These are phyloP conservation scores for Pseudozyma sp. DNA, from an alignment of 1,284 basidiomycete genomes.

Conservation along the genomic window DNA sequence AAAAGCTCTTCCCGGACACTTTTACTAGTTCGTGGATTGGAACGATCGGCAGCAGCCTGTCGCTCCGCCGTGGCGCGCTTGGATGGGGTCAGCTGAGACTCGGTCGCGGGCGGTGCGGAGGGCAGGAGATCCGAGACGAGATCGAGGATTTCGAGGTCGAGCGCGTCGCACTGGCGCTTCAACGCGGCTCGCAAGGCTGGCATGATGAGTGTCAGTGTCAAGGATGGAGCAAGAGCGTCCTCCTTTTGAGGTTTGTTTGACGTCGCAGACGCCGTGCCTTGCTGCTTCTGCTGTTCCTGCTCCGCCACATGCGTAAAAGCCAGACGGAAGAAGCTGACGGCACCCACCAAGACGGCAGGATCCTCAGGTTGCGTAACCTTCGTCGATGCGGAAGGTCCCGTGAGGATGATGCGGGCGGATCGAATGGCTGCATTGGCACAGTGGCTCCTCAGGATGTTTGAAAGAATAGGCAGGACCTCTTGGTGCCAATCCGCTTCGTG, in stretches of 20 bases:
- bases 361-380: slow-evolving; percentile 29
- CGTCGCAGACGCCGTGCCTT: slow-evolving; percentile 7
- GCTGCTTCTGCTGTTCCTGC: slow-evolving; percentile 42
- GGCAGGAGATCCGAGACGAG: slow-evolving; percentile 60
- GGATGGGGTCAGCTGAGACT: slow-evolving; percentile 3
- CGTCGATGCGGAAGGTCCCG: slow-evolving; percentile 1
- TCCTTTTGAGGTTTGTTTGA: slow-evolving; percentile 39
- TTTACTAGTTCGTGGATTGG: slow-evolving; percentile 6
- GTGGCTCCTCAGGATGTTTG: slow-evolving; percentile 64
- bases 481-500: slow-evolving; percentile 38
- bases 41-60: slow-evolving; percentile 3
- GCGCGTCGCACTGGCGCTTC: slow-evolving; percentile 55
- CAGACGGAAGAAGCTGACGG: slow-evolving; percentile 60
- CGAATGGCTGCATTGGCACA: slow-evolving; percentile 63
- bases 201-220: slow-evolving; percentile 58
- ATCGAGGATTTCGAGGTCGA: slow-evolving; percentile 60
- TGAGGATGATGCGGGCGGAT: slow-evolving; percentile 50
- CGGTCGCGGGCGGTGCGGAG: slow-evolving; percentile 4
- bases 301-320: slow-evolving; percentile 52
- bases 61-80: slow-evolving; percentile 16
- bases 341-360: slow-evolving; percentile 60
- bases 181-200: slow-evolving; percentile 61
- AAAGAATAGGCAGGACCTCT: slow-evolving; percentile 49
- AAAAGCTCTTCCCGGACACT: slow-evolving; percentile 12
- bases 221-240: slow-evolving; percentile 50